Conservation (phyloP, 371 early-diverging fungal genomes). For the Mortierella sp. region DNA sequence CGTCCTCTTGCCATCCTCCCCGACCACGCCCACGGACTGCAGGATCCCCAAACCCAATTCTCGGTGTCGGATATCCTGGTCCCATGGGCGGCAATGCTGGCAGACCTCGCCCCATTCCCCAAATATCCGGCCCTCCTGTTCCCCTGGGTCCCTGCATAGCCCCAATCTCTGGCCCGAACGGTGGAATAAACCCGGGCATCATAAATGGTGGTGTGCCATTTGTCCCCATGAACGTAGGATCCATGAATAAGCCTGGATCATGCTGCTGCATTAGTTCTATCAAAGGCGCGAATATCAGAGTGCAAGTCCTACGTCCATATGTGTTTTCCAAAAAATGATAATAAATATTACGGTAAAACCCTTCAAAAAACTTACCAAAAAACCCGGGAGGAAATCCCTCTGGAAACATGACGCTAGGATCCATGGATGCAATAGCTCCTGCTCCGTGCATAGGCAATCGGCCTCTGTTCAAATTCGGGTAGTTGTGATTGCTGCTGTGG, state of each 20-base stretch:
- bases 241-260: slow-evolving; percentile 45
- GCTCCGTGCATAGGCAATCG: slow-evolving; percentile 27
- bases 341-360: too few species aligned
- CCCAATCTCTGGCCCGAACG: slow-evolving; percentile 33
- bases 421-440: slow-evolving; percentile 29
- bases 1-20: slow-evolving; percentile 36
- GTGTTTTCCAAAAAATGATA: too few species aligned
- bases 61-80: slow-evolving; percentile 42
- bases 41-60: slow-evolving; percentile 43
- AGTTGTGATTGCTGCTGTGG: slow-evolving; percentile 31
- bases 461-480: slow-evolving; percentile 38
- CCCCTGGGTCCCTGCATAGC: slow-evolving; percentile 16
- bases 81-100: slow-evolving; percentile 49
- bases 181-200: slow-evolving; percentile 49
- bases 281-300: neutral
- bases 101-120: slow-evolving; percentile 48
- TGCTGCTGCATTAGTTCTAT: slow-evolving; percentile 49
- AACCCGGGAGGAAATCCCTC: slow-evolving; percentile 43
- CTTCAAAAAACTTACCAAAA: slow-evolving; percentile 34
- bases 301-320: too few species aligned
- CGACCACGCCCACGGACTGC: slow-evolving; percentile 45
- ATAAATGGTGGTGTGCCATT: slow-evolving; percentile 33
- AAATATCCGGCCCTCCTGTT: slow-evolving; percentile 35
- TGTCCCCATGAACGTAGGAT: slow-evolving; percentile 34
- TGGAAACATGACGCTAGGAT: slow-evolving; percentile 24